Conservation (phyloP, 108 stramenopile genomes). For the Pseudonitzschia pungens region DNA sequence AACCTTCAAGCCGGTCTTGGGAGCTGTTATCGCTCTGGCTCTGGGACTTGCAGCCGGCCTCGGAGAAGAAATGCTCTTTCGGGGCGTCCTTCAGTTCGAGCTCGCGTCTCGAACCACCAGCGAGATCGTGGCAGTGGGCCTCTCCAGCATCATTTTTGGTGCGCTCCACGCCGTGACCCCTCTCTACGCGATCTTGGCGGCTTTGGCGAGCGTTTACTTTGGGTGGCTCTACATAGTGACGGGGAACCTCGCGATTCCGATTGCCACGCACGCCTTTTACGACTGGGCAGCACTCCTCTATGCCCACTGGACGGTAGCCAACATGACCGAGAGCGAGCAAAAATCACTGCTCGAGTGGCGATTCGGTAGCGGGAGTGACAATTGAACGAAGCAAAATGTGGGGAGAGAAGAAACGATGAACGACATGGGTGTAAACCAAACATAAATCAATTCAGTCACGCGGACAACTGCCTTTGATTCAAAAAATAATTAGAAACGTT, state of each 20-base stretch:
- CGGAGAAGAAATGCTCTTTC: constrained; percentile 90
- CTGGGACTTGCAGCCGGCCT: constrained; percentile 77
- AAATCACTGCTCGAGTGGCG: constrained; percentile 15
- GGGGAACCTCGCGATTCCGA: constrained; percentile 75
- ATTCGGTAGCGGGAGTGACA: neutral
- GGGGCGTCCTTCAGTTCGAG: constrained; percentile 73
- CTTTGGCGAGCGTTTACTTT: constrained; percentile 78
- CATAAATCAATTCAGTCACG: no score
- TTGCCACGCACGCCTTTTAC: constrained; percentile 80
- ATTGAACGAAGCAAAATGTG: neutral
- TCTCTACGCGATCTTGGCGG: constrained; percentile 73
- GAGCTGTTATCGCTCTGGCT: constrained; percentile 38
- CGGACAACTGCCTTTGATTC: no score
- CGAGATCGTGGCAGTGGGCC: constrained; percentile 39
- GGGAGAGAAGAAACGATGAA: neutral
- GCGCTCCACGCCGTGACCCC: constrained; percentile 85
- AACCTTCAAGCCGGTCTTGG: constrained; percentile 50
- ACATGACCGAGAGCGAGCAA: constrained; percentile 19
- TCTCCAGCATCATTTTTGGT: constrained; percentile 74
- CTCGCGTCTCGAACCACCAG: constrained; percentile 34
- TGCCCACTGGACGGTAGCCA: constrained; percentile 64
- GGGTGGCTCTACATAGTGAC: constrained; percentile 63
- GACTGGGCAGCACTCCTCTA: constrained; percentile 77
- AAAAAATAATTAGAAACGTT: no score
- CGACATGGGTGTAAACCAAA: no score